A percentile compares a stretch with the other conserved stretches of the same genome.
These are phyloP conservation scores for Cyberlindnera petersonii DNA, from an alignment of 805 yeast genomes.

Conservation along the genomic window DNA sequence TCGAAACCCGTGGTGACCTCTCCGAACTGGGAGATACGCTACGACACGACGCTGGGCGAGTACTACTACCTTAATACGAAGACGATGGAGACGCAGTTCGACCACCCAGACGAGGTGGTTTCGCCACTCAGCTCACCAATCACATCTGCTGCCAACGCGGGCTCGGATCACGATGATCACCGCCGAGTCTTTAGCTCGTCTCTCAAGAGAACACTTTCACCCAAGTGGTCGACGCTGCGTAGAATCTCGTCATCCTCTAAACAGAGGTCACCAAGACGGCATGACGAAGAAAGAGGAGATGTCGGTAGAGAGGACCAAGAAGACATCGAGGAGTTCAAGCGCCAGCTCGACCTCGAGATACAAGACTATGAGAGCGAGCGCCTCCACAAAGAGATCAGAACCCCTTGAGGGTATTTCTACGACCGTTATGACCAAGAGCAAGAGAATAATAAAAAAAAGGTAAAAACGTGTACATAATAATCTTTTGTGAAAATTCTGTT, in stretches of 20 bases:
- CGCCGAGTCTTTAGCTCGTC: conserved; percentile 8
- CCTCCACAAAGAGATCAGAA: conserved; percentile 5
- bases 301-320: conserved; percentile 13
- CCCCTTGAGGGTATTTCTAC: no score
- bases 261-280: neutral
- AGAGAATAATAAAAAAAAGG: neutral
- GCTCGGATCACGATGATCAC: conserved; percentile 3
- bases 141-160: neutral
- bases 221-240: conserved; percentile 8
- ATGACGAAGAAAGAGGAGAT: neutral
- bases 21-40: conserved; percentile 24
- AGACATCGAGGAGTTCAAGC: conserved; percentile 24
- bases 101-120: conserved; percentile 38
- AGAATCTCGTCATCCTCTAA: conserved; percentile 3
- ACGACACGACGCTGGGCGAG: conserved; percentile 30
- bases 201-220: conserved; percentile 24
- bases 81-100: conserved; percentile 33
- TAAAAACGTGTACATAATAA: neutral
- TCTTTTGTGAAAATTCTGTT: no score
- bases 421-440: neutral
- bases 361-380: conserved; percentile 21
- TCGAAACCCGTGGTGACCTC: conserved; percentile 18
- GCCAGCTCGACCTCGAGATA: conserved; percentile 22
- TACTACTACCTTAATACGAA: conserved; percentile 31
- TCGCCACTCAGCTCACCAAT: conserved; percentile 20